A percentile compares a stretch with the other conserved stretches of the same genome.
These are phyloP conservation scores for Pythium aphanidermatum DNA, from an alignment of 352 stramenopile genomes.

Conservation along the genomic window DNA sequence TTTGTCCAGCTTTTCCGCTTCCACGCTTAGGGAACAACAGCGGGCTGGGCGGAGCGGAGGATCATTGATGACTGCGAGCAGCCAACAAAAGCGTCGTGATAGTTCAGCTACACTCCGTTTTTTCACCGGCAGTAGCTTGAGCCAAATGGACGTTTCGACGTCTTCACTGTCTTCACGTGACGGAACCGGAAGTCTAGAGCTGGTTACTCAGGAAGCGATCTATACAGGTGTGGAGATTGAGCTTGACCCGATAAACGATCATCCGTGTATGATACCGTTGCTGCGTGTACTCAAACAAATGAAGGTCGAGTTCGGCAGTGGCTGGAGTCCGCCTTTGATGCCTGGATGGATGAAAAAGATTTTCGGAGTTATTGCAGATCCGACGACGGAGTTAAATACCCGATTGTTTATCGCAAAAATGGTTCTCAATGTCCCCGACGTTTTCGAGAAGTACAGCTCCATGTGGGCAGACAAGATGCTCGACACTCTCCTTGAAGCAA, in stretches of 20 bases:
- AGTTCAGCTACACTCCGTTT: constrained; percentile 43
- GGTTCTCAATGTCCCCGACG: constrained; percentile 53
- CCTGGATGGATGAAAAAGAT: constrained; percentile 80
- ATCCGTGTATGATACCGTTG: constrained; percentile 70
- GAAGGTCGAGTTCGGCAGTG: constrained; percentile 56
- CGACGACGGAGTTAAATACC: constrained; percentile 41
- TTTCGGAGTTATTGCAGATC: constrained; percentile 36
- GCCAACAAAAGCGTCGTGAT: constrained; percentile 20
- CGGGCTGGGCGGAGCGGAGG: too few relatives aligned
- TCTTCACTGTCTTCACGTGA: constrained; percentile 7
- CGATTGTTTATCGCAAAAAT: constrained; percentile 67
- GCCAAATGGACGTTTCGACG: constrained; percentile 27
- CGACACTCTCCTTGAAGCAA: constrained; percentile 45
- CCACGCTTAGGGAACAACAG: constrained; percentile 28
- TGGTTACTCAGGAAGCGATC: constrained; percentile 16
- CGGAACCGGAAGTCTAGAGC: constrained; percentile 13
- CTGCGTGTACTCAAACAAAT: constrained; percentile 71
- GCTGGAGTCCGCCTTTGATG: constrained; percentile 47
- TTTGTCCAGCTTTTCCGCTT: constrained; percentile 40
- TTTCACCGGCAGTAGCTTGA: constrained; percentile 73
- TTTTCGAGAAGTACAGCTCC: constrained; percentile 47
- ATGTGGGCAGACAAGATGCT: constrained; percentile 52
- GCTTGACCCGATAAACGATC: constrained; percentile 66
- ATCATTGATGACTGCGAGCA: too few relatives aligned
- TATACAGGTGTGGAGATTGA: constrained; percentile 53